Evolutionary conservation across 306 rosid species (phyloP).

Genomic region (Trifolium subterraneum): DNA sequence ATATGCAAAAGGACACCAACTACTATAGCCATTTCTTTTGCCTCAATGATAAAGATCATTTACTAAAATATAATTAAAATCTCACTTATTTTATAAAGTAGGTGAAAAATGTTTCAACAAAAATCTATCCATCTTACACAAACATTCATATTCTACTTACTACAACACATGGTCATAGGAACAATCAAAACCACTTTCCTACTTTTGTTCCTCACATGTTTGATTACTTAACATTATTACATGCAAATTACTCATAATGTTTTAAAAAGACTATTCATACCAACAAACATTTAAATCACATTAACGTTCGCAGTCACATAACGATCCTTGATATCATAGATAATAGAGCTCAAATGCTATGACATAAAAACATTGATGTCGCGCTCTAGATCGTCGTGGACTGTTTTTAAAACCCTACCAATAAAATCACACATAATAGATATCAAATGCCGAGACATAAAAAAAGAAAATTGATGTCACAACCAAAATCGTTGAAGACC

Average conservation of each 20-base stretch:
- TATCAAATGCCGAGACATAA: background rate
- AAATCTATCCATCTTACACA: conserved; percentile 37
- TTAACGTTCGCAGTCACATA: background rate
- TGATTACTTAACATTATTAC: conserved; percentile 16
- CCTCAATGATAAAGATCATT: background rate
- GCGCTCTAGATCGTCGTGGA: no score
- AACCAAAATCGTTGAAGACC: background rate
- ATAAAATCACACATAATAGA: no score
- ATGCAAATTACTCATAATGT: background rate
- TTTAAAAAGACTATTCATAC: background rate
- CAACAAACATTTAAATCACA: background rate
- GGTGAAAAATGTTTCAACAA: background rate
- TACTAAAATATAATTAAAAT: conserved; percentile 1
- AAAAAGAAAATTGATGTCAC: background rate
- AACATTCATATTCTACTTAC: conserved; percentile 31
- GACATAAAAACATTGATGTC: background rate
- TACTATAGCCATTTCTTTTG: background rate
- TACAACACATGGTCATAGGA: conserved; percentile 67
- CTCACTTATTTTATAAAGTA: background rate
- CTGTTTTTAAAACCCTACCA: background rate
- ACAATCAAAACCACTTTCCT: conserved; percentile 44
- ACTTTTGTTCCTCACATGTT: conserved; percentile 66
- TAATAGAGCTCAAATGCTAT: background rate
- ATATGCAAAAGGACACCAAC: background rate
- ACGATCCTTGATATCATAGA: background rate